Evolutionary conservation across 345 rosid genomes (phyloP), one percentile per base, ranked within the genome.

Genomic region (Ceriops decandra): DNA sequence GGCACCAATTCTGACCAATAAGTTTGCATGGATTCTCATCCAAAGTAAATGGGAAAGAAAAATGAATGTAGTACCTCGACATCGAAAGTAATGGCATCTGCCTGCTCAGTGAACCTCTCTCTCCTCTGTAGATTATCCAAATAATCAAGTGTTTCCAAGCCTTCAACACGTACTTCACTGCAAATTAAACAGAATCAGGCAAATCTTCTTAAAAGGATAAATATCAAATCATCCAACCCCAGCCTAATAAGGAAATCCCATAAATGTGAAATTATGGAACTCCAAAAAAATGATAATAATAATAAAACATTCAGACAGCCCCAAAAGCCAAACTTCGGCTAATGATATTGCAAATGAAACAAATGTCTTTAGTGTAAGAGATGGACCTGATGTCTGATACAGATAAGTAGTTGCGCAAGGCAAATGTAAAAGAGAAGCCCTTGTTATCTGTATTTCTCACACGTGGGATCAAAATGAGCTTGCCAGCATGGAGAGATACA

Each of bases 101-200:
- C 97, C 81, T 93, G 98, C 85, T 93, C 98, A 0, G 98, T 93
- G 84, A 74, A 86, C 74, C 97, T 85, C 77, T 91, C 86, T 81
- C 72, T 84, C 49, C 57, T 33, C 83, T 69, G 81, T 69, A 89
- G 76, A 84, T 88, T 87, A 72, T 93, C 98, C 36, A 93, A 83
- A 77, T 85, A 93, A 82, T 93, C 96, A 28, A 93, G 95, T 1
- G 98, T 93, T 91, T 93, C 98, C 90, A 93, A 78, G 60, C 98
- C 98, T 79, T 93, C 98, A 28, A 93, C 87, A 2, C 98, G 91
- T 49, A 93, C 97, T 89, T 93, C 98, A 74, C 98, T 93, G 91
- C 78, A 77, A 83, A 77, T 81, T 54, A 56, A 63, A 67, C 62
- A 76, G 56, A 79, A 80, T 70, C 71, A 68, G 36, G 31, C 66